Evolutionary conservation across 129 eudicot genomes (phyloP), one percentile per base, ranked within the genome.

Genomic region (Deinandra increscens): DNA sequence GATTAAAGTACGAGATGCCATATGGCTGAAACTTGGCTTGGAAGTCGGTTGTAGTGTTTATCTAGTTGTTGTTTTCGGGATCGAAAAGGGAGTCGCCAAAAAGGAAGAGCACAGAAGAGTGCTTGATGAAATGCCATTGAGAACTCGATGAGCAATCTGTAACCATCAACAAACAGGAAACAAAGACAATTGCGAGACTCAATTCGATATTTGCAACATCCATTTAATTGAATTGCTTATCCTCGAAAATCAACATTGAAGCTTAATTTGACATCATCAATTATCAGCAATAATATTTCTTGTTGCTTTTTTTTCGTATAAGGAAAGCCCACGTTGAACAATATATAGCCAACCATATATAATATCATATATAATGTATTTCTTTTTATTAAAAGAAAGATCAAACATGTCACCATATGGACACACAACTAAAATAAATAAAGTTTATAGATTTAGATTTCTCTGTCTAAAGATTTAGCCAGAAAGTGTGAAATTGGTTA

Each of bases 1-100:
- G 5, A 10, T 62, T 8, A 79, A 84, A 84, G 63, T 34, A 81
- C 1, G 88, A 69, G 56, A 74, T 77, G 0, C 88, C 88, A 6
- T 84, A 84, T 0, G 85, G 85, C 46, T 60, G n/a, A 11, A 63
- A 80, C 62, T 83, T 76, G 0, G 87, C 78, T 51, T 61, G 84
- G 63, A 62, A 72, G 1, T 29, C 31, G 8, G 82, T 45, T 44
- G 67, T 83, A 0, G 84, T 83, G 66, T 77, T 83, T 20, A 83
- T 83, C 68, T 76, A 80, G 59, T 83, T 83, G 69, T 83, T 83
- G 68, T 83, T 83, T 48, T 82, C 84, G 29, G 82, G 70, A 73
- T 83, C 84, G 11, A 59, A 76, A 6, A 83, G 54, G 5, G 84
- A 76, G 69, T 76, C 88, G 0, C 88, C 88, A 1, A 83, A 83